Conservation (phyloP, 73 alveolate genomes). For the Durusdinium trenchii region DNA sequence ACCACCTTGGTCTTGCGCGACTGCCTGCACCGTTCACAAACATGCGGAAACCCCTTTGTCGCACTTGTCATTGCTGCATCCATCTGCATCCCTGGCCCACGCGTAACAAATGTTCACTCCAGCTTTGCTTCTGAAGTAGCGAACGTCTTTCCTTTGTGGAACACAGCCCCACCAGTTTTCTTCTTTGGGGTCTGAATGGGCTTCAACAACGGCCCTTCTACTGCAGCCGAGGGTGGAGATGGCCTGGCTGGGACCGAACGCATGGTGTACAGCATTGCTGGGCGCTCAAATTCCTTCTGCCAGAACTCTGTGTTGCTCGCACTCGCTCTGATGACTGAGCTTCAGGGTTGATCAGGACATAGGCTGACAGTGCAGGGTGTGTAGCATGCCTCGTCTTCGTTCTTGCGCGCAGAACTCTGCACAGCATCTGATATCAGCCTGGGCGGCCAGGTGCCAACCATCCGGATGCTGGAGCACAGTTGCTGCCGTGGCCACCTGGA, state of each 20-base stretch:
- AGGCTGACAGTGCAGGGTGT: neutral
- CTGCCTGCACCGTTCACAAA: conserved; percentile 68
- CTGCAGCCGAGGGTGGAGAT: neutral
- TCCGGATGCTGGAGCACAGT: conserved; percentile 1
- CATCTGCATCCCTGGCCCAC: conserved; percentile 1
- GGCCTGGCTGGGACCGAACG: neutral
- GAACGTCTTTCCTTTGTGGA: neutral
- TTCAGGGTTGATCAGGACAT: conserved; percentile 25
- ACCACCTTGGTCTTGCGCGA: neutral
- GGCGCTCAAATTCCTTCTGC: conserved; percentile 38
- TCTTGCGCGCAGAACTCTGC: conserved; percentile 30
- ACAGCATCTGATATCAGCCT: conserved; percentile 61
- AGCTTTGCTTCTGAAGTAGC: neutral
- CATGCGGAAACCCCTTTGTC: neutral
- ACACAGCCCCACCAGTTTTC: neutral
- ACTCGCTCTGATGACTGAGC: conserved; percentile 11
- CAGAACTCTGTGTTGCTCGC: conserved; percentile 11
- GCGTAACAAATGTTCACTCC: conserved; percentile 60
- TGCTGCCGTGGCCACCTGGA: neutral
- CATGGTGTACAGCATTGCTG: conserved; percentile 14
- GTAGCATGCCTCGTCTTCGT: neutral
- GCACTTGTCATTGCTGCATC: neutral
- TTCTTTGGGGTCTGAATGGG: no score
- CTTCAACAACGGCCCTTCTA: no score
- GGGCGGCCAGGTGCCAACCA: conserved; percentile 69